phyloP scores from a whole-genome alignment of 2,329 filamentous ascomycete species.

The Alternaria sp. region DNA sequence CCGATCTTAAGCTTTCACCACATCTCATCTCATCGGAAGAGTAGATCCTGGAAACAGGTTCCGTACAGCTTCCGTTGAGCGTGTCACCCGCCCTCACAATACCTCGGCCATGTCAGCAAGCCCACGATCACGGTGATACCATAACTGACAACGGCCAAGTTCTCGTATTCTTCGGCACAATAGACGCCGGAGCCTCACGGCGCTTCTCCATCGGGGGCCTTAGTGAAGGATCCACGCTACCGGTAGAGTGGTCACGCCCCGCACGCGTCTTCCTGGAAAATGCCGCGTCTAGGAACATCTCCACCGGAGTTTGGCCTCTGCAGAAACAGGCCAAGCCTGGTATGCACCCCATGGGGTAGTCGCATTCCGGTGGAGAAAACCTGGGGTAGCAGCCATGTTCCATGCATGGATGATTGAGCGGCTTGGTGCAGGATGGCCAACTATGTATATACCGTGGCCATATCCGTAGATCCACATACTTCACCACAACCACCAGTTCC shows the following conservation, averaged over 20 bases:
- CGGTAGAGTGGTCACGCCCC: not conserved
- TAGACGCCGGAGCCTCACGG: not conserved
- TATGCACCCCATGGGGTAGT: slow-evolving; percentile 1
- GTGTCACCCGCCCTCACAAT: not conserved
- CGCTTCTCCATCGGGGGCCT: not conserved
- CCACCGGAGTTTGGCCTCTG: not conserved
- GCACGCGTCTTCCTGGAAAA: not conserved
- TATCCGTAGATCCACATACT: not conserved
- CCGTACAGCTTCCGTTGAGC: not conserved
- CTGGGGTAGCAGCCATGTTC: not conserved
- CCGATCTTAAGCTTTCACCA: not conserved
- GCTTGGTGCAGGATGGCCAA: not conserved
- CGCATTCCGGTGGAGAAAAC: not conserved
- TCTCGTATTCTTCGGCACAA: not conserved
- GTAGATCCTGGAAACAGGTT: not conserved
- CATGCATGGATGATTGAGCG: not conserved
- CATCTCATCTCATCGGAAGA: not conserved
- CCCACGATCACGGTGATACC: not conserved
- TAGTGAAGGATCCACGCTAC: not conserved
- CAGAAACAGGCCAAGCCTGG: not conserved
- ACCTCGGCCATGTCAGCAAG: not conserved
- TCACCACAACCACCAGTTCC: not conserved
- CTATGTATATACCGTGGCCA: not conserved
- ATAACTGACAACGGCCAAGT: not conserved
- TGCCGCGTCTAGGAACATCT: not conserved